phyloP scores from a whole-genome alignment of 495 filamentous ascomycete species.

The Rhypophila decipiens region DNA sequence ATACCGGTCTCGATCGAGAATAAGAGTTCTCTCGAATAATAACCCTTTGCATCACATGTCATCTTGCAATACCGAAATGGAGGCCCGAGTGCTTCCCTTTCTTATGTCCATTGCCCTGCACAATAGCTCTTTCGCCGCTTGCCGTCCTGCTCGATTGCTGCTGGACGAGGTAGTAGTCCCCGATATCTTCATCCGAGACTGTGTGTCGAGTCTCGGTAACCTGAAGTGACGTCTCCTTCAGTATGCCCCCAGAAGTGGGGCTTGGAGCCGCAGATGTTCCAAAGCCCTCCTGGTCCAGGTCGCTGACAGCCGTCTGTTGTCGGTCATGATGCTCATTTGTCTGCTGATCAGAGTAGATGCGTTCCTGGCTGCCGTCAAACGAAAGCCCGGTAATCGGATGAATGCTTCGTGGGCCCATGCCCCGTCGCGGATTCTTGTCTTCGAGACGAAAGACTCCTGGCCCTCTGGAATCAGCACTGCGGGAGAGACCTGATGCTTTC shows the following conservation, averaged over 20 bases:
- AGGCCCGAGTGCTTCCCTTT: slow-evolving; percentile 1
- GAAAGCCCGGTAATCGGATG: slow-evolving; percentile 45
- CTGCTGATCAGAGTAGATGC: slow-evolving; percentile 27
- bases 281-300: slow-evolving; percentile 6
- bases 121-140: neutral
- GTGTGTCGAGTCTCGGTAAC: slow-evolving; percentile 10
- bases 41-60: too few relatives aligned
- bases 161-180: slow-evolving; percentile 19
- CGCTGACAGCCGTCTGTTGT: neutral
- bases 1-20: too few relatives aligned
- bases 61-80: slow-evolving; percentile 1
- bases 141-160: slow-evolving; percentile 10
- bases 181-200: slow-evolving; percentile 4
- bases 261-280: too few relatives aligned
- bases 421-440: slow-evolving; percentile 35
- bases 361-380: slow-evolving; percentile 46
- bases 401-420: slow-evolving; percentile 29
- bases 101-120: neutral
- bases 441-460: slow-evolving; percentile 22
- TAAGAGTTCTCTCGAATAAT: too few relatives aligned
- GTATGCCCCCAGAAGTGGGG: slow-evolving; percentile 5
- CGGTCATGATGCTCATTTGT: neutral
- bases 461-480: slow-evolving; percentile 10
- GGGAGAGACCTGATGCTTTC: slow-evolving; percentile 19
- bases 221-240: slow-evolving; percentile 19